Percentiles rank a stretch among this genome's conserved stretches.
These are phyloP conservation scores for Candolleomyces eurysporus DNA, from an alignment of 768 basidiomycete species.

Conservation along the genomic window DNA sequence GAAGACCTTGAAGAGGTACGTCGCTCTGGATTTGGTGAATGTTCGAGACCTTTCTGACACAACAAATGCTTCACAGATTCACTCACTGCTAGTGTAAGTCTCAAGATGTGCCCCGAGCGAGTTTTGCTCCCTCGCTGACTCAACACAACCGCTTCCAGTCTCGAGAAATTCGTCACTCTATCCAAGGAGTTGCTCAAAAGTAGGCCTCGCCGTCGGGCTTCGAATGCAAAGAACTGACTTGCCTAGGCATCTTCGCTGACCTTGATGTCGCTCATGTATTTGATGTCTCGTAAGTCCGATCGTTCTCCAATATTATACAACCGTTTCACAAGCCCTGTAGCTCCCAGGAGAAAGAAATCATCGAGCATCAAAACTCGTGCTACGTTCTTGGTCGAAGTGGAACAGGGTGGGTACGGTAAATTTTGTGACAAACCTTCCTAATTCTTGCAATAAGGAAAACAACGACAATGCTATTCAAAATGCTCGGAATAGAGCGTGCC, in stretches of 20 bases:
- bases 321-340: not conserved
- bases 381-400: constrained; percentile 9
- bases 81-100: constrained; percentile 55
- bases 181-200: constrained; percentile 32
- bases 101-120: too few species aligned
- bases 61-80: constrained; percentile 37
- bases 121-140: too few species aligned
- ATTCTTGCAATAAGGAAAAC: not conserved
- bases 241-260: constrained; percentile 2
- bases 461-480: constrained; percentile 10
- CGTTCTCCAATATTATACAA: not conserved
- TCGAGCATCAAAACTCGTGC: constrained; percentile 7
- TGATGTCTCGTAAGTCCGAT: not conserved
- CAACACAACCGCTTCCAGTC: constrained; percentile 13
- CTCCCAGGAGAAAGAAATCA: constrained; percentile 9
- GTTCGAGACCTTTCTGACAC: not conserved
- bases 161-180: constrained; percentile 48
- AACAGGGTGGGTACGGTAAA: constrained; percentile 1
- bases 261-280: constrained; percentile 9
- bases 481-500: constrained; percentile 5
- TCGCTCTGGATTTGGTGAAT: not conserved
- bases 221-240: not conserved
- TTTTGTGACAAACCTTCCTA: not conserved
- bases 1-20: constrained; percentile 50
- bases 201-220: not conserved